Conservation (phyloP, 1,284 basidiomycete species). For the Naganishia liquefaciens region DNA sequence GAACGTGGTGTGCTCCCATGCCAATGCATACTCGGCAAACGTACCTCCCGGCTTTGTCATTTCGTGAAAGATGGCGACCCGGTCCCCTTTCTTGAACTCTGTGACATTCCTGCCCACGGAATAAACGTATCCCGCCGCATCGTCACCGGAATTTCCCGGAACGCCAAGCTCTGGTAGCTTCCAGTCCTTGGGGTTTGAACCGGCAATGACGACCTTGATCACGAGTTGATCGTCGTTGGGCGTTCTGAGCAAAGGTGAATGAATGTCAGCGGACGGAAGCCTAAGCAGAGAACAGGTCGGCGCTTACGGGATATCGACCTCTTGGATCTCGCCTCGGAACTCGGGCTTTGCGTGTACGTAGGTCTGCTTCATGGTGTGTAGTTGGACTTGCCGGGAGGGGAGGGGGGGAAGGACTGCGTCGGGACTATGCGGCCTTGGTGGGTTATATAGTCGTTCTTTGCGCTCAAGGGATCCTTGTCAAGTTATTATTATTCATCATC, state of each 20-base stretch:
- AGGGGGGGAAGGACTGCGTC: background rate
- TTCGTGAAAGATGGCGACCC: conserved; percentile 36
- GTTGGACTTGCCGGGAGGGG: background rate
- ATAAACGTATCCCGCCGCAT: conserved; percentile 35
- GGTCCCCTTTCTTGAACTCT: conserved; percentile 35
- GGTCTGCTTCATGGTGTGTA: conserved; percentile 18
- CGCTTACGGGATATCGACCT: conserved; percentile 17
- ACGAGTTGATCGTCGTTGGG: conserved; percentile 31
- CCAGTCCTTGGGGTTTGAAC: conserved; percentile 38
- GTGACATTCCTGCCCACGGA: conserved; percentile 34
- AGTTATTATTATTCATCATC: too few relatives aligned
- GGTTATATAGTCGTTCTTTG: too few relatives aligned
- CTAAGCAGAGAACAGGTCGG: background rate
- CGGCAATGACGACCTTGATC: conserved; percentile 34
- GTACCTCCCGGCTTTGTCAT: conserved; percentile 28
- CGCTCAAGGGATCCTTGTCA: too few relatives aligned
- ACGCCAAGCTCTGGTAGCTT: conserved; percentile 28
- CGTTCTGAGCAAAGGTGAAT: background rate
- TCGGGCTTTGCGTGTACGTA: conserved; percentile 20
- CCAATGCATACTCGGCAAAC: conserved; percentile 35
- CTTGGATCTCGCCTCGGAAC: conserved; percentile 23
- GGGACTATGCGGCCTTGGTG: too few relatives aligned
- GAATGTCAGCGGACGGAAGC: background rate
- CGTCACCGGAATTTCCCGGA: conserved; percentile 33
- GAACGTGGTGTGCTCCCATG: conserved; percentile 32